Percentiles rank a stretch among this genome's conserved stretches.
phyloP scores from a whole-genome alignment of 331 rosid genomes.

The Rosa hybrid region DNA sequence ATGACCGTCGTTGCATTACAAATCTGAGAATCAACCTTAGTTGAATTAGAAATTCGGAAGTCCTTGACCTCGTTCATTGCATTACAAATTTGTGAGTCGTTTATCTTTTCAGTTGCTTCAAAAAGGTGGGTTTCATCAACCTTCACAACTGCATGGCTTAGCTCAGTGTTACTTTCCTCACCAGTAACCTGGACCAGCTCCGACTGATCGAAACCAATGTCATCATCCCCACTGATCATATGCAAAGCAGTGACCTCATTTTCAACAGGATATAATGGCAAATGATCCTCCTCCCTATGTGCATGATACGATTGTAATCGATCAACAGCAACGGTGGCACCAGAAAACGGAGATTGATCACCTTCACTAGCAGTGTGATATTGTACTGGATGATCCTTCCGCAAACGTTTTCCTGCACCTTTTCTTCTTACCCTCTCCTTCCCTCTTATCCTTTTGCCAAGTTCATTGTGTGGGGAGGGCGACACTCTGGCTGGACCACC shows the following conservation, averaged over 20 bases:
- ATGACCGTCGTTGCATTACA: constrained; percentile 30
- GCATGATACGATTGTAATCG: constrained; percentile 50
- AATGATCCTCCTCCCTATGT: constrained; percentile 56
- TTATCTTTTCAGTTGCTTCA: constrained; percentile 26
- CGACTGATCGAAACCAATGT: constrained; percentile 61
- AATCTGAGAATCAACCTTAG: constrained; percentile 28
- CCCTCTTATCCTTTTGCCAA: constrained; percentile 83
- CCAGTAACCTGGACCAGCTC: constrained; percentile 37
- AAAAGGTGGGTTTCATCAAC: constrained; percentile 43
- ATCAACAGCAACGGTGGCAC: constrained; percentile 56
- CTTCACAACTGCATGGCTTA: constrained; percentile 37
- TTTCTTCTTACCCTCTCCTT: constrained; percentile 95
- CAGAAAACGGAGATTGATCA: constrained; percentile 72
- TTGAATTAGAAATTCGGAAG: constrained; percentile 26
- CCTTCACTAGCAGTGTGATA: constrained; percentile 67
- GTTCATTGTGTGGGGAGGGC: constrained; percentile 53
- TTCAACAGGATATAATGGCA: constrained; percentile 53
- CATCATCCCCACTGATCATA: constrained; percentile 50
- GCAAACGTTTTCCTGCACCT: constrained; percentile 66
- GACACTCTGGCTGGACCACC: constrained; percentile 71
- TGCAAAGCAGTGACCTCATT: constrained; percentile 47
- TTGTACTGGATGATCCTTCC: constrained; percentile 71
- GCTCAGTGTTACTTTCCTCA: constrained; percentile 35
- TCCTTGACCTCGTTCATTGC: constrained; percentile 23
- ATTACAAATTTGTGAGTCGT: constrained; percentile 24